Evolutionary conservation across 2,329 filamentous ascomycete species (phyloP).

Genomic region (Alternaria sp.): DNA sequence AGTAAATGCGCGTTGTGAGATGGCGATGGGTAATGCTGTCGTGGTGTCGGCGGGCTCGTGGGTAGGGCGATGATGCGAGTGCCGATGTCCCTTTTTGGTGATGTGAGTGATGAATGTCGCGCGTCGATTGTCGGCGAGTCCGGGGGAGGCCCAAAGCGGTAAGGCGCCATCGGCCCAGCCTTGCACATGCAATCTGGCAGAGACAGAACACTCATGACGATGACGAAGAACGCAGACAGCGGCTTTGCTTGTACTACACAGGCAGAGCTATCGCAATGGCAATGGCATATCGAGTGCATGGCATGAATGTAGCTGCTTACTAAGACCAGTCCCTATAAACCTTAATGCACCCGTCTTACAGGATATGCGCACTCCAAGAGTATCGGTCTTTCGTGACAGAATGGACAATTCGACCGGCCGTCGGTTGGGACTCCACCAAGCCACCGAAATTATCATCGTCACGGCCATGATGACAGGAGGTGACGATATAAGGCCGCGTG

Average conservation of each 20-base stretch:
- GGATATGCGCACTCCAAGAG: neutral
- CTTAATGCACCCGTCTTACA: neutral
- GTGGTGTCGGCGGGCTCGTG: constrained; percentile 6
- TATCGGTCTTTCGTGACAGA: neutral
- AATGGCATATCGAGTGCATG: neutral
- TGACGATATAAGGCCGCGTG: neutral
- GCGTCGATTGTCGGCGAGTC: constrained; percentile 8
- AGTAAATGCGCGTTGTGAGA: neutral
- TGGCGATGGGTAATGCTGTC: neutral
- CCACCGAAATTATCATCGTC: neutral
- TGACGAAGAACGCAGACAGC: neutral
- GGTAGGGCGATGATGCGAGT: constrained; percentile 11
- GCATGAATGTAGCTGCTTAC: neutral
- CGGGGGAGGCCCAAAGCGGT: constrained; percentile 8
- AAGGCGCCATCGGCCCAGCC: neutral
- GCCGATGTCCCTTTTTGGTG: constrained; percentile 5
- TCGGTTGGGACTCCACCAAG: neutral
- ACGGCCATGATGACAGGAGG: neutral
- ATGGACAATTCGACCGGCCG: neutral
- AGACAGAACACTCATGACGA: neutral
- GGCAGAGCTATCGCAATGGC: neutral
- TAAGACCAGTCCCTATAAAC: neutral
- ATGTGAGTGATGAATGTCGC: constrained; percentile 5
- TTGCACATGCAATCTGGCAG: neutral
- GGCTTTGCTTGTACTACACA: neutral